Evolutionary conservation across 805 yeast species (phyloP).

Genomic region (Candida gorgasii): DNA sequence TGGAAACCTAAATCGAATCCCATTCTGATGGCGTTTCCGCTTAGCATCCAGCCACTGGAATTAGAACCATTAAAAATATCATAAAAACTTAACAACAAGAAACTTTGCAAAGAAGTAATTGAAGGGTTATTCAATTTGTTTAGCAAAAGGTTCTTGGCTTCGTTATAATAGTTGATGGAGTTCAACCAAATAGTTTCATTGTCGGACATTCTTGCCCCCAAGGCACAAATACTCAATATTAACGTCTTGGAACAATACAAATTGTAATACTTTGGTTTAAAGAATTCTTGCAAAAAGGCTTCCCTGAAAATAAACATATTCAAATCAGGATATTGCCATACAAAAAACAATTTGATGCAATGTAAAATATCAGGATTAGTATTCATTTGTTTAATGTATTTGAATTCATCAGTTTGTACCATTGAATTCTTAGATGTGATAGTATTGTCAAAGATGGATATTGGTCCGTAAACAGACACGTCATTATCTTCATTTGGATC

Average conservation of each 20-base stretch:
- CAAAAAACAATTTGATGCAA: slow-evolving; percentile 49
- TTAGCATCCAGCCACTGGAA: slow-evolving; percentile 62
- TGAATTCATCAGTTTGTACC: slow-evolving; percentile 14
- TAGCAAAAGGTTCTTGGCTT: slow-evolving; percentile 45
- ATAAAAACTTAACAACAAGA: slow-evolving; percentile 58
- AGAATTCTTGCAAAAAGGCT: slow-evolving; percentile 60
- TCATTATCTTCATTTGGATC: slow-evolving; percentile 23
- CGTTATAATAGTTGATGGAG: slow-evolving; percentile 47
- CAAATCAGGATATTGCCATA: slow-evolving; percentile 67
- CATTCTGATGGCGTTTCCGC: slow-evolving; percentile 63
- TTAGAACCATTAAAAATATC: slow-evolving; percentile 62
- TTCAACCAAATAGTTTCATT: slow-evolving; percentile 40
- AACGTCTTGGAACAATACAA: slow-evolving; percentile 57
- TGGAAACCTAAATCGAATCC: slow-evolving; percentile 69
- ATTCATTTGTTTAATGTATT: slow-evolving; percentile 28
- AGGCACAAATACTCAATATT: slow-evolving; percentile 57
- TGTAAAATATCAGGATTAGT: slow-evolving; percentile 36
- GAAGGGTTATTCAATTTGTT: slow-evolving; percentile 45
- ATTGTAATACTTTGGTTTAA: slow-evolving; percentile 51
- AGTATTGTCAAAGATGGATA: slow-evolving; percentile 42
- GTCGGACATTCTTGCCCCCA: slow-evolving; percentile 55
- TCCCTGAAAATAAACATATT: slow-evolving; percentile 65
- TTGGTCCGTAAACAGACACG: slow-evolving; percentile 46
- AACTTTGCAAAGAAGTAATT: slow-evolving; percentile 59
- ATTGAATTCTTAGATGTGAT: slow-evolving; percentile 20